phyloP scores from a whole-genome alignment of 2,329 filamentous ascomycete species.

The Cadophora malorum region DNA sequence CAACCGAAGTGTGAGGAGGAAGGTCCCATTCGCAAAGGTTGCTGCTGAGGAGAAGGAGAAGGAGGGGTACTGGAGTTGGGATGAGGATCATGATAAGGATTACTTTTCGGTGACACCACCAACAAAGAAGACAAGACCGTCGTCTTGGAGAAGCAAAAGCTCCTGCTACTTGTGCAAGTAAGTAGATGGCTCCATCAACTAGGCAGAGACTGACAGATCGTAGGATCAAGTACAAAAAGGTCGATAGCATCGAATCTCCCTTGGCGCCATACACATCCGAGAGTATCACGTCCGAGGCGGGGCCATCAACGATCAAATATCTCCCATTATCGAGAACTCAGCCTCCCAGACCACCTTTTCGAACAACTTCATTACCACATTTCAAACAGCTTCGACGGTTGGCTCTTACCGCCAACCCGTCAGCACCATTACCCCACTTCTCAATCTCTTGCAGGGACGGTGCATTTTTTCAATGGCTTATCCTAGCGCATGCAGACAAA shows the following conservation, averaged over 20 bases:
- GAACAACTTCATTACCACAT: conserved; percentile 29
- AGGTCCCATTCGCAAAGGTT: conserved; percentile 2
- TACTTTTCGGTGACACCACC: conserved; percentile 2
- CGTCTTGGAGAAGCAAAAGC: not conserved
- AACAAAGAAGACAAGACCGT: conserved; percentile 9
- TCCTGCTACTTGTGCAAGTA: conserved; percentile 26
- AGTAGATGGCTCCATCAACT: not conserved
- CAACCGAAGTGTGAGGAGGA: conserved; percentile 13
- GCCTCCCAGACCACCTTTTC: conserved; percentile 29
- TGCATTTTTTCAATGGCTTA: conserved; percentile 24
- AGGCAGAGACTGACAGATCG: not conserved
- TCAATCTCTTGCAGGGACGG: conserved; percentile 23
- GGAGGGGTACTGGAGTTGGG: not conserved
- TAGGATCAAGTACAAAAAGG: conserved; percentile 3
- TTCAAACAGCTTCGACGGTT: conserved; percentile 21
- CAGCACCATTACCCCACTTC: conserved; percentile 25
- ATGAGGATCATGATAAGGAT: not conserved
- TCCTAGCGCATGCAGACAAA: conserved; percentile 11
- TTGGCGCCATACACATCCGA: not conserved
- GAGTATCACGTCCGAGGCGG: too few species aligned
- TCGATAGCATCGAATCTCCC: not conserved
- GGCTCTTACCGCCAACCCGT: not conserved
- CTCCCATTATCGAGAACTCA: conserved; percentile 22
- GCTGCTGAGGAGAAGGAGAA: conserved; percentile 1
- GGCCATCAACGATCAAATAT: conserved; percentile 1